These are phyloP conservation scores for Mikania micrantha DNA, from an alignment of 129 eudicot genomes.

Conservation along the genomic window DNA sequence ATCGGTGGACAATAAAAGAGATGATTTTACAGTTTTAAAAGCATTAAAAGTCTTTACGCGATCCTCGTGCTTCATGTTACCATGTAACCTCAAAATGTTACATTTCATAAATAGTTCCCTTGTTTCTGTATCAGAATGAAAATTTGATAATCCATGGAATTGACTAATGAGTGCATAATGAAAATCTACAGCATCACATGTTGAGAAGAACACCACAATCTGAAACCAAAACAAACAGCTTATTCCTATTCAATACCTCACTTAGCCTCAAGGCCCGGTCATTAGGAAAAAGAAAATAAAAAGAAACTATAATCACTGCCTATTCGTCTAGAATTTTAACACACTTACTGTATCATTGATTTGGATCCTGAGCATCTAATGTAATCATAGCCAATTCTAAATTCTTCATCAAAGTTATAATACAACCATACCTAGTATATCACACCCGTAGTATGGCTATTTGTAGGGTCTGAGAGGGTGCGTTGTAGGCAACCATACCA, in stretches of 20 bases:
- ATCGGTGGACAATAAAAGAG: constrained; percentile 84
- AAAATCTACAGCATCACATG: constrained; percentile 93
- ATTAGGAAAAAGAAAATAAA: not conserved
- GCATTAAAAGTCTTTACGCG: constrained; percentile 66
- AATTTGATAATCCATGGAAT: constrained; percentile 45
- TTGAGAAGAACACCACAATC: constrained; percentile 94
- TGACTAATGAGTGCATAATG: constrained; percentile 63
- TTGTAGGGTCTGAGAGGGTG: too few relatives aligned
- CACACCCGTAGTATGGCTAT: too few relatives aligned
- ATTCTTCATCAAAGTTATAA: too few relatives aligned
- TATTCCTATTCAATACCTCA: not conserved
- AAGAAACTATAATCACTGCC: not conserved
- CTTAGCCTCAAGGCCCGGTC: not conserved
- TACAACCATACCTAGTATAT: too few relatives aligned
- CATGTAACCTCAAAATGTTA: constrained; percentile 71
- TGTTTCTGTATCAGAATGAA: constrained; percentile 32
- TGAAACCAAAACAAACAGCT: constrained; percentile 29
- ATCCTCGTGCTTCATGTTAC: constrained; percentile 89
- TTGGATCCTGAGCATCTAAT: not conserved
- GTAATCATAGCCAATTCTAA: not conserved
- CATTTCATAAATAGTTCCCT: constrained; percentile 54
- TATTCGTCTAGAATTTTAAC: not conserved
- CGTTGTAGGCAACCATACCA: too few relatives aligned
- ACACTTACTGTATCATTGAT: not conserved
- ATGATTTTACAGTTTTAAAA: constrained; percentile 78